phyloP scores from a whole-genome alignment of 352 stramenopile genomes.

The Globisporangium acanthophoron region DNA sequence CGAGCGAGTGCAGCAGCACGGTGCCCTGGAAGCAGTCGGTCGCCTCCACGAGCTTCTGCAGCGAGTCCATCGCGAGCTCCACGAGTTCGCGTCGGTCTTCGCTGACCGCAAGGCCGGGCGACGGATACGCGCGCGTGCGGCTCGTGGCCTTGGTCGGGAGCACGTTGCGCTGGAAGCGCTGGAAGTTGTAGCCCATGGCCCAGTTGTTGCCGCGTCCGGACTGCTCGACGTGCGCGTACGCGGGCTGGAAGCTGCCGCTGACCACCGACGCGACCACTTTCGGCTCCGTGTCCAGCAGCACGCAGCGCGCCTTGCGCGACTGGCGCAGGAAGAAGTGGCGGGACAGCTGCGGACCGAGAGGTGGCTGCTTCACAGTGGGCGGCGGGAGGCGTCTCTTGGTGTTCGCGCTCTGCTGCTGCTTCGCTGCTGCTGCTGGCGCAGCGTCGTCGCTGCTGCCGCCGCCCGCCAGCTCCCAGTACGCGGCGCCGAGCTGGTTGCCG shows the following conservation, averaged over 20 bases:
- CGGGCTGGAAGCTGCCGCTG: slow-evolving; percentile 22
- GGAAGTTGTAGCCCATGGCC: slow-evolving; percentile 83
- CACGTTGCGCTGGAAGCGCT: slow-evolving; percentile 30
- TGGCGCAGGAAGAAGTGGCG: slow-evolving; percentile 41
- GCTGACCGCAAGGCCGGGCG: slow-evolving; percentile 5
- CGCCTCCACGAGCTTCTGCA: slow-evolving; percentile 64
- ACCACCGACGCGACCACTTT: slow-evolving; percentile 55
- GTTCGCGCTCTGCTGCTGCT: not conserved
- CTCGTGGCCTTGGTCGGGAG: slow-evolving; percentile 12
- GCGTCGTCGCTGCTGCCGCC: not conserved
- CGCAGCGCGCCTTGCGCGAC: slow-evolving; percentile 43
- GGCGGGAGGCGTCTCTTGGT: not conserved
- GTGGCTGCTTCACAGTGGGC: not conserved
- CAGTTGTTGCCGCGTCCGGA: slow-evolving; percentile 85
- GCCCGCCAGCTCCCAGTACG: slow-evolving; percentile 51
- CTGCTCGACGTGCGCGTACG: slow-evolving; percentile 55
- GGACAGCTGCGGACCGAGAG: slow-evolving; percentile 1
- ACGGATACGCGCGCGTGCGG: not conserved
- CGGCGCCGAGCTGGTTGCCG: slow-evolving; percentile 70
- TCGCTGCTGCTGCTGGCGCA: not conserved
- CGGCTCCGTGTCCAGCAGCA: slow-evolving; percentile 77
- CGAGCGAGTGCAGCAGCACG: slow-evolving; percentile 75
- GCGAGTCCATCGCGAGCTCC: slow-evolving; percentile 66
- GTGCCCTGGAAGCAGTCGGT: slow-evolving; percentile 67
- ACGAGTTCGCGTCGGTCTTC: slow-evolving; percentile 44